A percentile compares a stretch with the other conserved stretches of the same genome.
phyloP scores from a whole-genome alignment of 371 early-diverging fungal species.

The Mucor mucedo region DNA sequence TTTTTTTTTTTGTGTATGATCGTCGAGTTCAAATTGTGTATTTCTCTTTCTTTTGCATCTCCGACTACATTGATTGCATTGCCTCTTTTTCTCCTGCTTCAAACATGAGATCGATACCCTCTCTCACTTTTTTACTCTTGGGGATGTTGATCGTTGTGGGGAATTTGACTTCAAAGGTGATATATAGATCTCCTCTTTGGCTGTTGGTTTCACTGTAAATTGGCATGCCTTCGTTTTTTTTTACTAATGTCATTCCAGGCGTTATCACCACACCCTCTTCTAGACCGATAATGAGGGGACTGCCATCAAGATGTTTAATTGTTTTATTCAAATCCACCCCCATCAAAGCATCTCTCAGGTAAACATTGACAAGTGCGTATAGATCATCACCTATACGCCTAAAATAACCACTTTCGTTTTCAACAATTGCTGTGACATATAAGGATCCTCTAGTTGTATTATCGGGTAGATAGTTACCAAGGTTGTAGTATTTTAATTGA shows the following conservation, averaged over 20 bases:
- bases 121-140: background rate
- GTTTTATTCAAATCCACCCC: conserved; percentile 60
- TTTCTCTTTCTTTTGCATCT: no score
- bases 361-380: conserved; percentile 61
- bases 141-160: conserved; percentile 14
- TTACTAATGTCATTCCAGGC: background rate
- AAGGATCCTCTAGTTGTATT: background rate
- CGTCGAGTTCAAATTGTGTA: no score
- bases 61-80: no score
- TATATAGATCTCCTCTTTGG: conserved; percentile 8
- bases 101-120: conserved; percentile 4
- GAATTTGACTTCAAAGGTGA: conserved; percentile 11
- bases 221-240: conserved; percentile 20
- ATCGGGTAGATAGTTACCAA: conserved; percentile 9
- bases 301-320: conserved; percentile 73
- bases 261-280: background rate
- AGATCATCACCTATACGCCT: conserved; percentile 90
- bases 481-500: background rate
- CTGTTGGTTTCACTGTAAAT: background rate
- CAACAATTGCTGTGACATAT: background rate
- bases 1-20: no score
- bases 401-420: conserved; percentile 71
- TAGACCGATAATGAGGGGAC: background rate
- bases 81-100: conserved; percentile 7
- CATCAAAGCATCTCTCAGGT: conserved; percentile 81